Conservation (phyloP, 2,329 filamentous ascomycete genomes). For the Scedosporium apiospermum region DNA sequence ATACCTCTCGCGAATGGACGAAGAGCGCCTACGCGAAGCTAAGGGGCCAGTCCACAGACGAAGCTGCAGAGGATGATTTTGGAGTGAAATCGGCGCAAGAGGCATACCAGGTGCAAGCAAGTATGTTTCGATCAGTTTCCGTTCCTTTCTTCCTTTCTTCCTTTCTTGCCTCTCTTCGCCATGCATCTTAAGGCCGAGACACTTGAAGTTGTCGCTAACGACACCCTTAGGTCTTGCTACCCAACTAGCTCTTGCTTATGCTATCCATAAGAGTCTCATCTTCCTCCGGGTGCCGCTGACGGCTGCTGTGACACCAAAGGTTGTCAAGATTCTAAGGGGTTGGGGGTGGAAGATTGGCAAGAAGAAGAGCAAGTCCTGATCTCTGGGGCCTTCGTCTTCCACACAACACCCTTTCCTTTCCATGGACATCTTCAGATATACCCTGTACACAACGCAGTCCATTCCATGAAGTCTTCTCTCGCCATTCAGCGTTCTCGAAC, state of each 20-base stretch:
- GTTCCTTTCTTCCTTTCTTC: neutral
- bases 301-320: constrained; percentile 81
- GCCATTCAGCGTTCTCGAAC: neutral
- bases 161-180: too few relatives aligned
- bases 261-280: constrained; percentile 96
- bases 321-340: constrained; percentile 76
- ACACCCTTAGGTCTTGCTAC: constrained; percentile 54
- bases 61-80: neutral
- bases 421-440: too few relatives aligned
- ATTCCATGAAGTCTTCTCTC: neutral
- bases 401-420: neutral
- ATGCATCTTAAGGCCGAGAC: too few relatives aligned
- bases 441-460: too few relatives aligned
- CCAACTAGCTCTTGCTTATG: constrained; percentile 86
- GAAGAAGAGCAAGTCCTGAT: constrained; percentile 27
- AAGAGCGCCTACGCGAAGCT: constrained; percentile 32
- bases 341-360: constrained; percentile 97
- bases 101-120: neutral
- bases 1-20: constrained; percentile 32
- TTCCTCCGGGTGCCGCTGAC: constrained; percentile 91
- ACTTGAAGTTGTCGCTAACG: neutral
- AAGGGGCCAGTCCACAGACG: neutral
- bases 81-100: constrained; percentile 3
- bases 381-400: neutral
- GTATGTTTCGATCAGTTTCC: neutral